phyloP scores from a whole-genome alignment of 805 yeast genomes.

The Sugiyamaella marilandica region DNA sequence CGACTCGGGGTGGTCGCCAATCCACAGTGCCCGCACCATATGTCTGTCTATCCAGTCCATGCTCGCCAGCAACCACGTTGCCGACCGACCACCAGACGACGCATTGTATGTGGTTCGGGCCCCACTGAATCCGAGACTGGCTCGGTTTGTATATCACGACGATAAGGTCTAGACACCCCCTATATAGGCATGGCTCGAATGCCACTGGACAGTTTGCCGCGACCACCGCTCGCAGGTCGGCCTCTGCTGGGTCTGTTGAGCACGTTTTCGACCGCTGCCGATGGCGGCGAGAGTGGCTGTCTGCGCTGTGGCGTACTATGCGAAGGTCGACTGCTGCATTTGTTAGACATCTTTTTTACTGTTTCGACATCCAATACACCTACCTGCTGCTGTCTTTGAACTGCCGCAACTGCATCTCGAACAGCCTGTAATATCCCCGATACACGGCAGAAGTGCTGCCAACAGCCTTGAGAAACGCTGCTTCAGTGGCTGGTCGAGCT shows the following conservation, averaged over 20 bases:
- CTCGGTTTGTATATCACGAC: constrained; percentile 55
- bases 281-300: neutral
- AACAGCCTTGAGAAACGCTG: neutral
- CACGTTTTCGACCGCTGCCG: no score
- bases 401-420: neutral
- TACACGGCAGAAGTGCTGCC: neutral
- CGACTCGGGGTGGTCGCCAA: constrained; percentile 66
- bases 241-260: no score
- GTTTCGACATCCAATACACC: neutral
- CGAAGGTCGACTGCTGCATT: no score
- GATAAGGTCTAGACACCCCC: constrained; percentile 35
- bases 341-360: no score
- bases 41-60: constrained; percentile 59
- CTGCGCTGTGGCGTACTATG: no score
- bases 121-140: constrained; percentile 51
- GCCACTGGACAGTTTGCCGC: no score
- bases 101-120: constrained; percentile 45
- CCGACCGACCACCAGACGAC: constrained; percentile 57
- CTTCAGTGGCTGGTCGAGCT: neutral
- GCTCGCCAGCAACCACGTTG: constrained; percentile 45
- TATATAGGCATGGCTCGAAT: no score
- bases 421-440: neutral
- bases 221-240: no score
- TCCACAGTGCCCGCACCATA: constrained; percentile 39
- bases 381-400: neutral